Evolutionary conservation across 331 rosid genomes (phyloP), one percentile per base, ranked within the genome.

Genomic region (Quercus lobata): DNA sequence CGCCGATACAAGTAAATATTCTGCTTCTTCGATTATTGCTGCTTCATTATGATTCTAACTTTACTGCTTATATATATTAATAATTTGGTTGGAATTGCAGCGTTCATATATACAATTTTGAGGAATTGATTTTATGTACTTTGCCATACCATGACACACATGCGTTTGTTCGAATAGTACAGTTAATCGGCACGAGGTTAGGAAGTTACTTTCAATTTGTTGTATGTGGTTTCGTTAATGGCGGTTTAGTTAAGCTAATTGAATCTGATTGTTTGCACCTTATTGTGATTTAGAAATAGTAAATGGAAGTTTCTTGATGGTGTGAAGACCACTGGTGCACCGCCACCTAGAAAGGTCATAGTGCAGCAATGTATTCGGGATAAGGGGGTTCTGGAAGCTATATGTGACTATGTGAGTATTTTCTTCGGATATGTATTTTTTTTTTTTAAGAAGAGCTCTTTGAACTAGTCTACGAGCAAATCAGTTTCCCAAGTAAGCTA

Each of bases 121-220:
- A 93, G 85, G 94, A 90, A 18, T 71, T 95, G 88, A 81, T 93
- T 79, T 77, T 93, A 80, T 93, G 97, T 73, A 87, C 91, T 76
- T 83, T 95, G 79, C 98, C 98, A 0, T 91, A 89, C 90, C 99
- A 95, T 79, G 99, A 91, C 66, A 93, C 96, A 1, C 99, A 90
- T 72, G 81, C 79, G 6, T 95, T 95, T 85, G 97, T 95, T 69
- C 92, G 90, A 69, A 78, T 95, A 76, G 91, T 91, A 25, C 94
- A 91, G 57, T 85, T 91, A 71, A 85, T 95, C 79, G 91, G 85
- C 53, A 70, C 84, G 44, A 87, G 98, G 99, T 95, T 61, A 21
- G 96, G 55, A 19, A 65, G 14, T 79, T 77, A 66, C 49, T 41
- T 41, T 41, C 49, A 22, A 46, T 6, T 25, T 60, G 19, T 69